Base-by-base conservation (phyloP, 78 protist species). In the Planoprotostelium fungivorum region DNA sequence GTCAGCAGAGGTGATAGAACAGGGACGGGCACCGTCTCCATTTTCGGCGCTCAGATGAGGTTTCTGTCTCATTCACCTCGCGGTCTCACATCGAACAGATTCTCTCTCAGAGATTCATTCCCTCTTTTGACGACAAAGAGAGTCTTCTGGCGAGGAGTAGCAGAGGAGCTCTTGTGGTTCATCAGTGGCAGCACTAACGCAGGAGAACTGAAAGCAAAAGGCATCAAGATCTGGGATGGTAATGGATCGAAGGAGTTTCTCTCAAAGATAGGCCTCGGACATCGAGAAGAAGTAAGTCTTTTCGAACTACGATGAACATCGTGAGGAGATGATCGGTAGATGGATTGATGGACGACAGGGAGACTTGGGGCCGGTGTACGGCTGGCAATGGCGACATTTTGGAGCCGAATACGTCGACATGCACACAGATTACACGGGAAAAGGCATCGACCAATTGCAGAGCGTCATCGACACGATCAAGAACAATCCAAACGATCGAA, bases 371-470 rank as follows among this genome's bases (percentile, higher is more conserved):
- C 98, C 98, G 1, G 95, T 97, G 35, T 97, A 97, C 87, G 99
- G 99, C 83, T 98, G 95, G 36, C 98, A 98, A 86, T 98, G 99
- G 99, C 91, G 99, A 28, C 99, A 98, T 92, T 98, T 96, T 63
- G 99, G 99, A 28, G 98, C 99, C 0, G 83, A 87, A 87, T 98
- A 97, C 94, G 73, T 28, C 10, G 84, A 84, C 91, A 90, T 94
- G 95, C 92, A 96, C 95, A 85, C 94, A 0, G 97, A 94, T 88
- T 98, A 98, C 92, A 90, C 86, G 29, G 98, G 97, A 1, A 28
- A 87, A 93, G 96, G 97, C 37, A 90, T 94, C 29, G 98, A 96
- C 86, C 98, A 97, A 90, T 87, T 97, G 29, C 89, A 63, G 28
- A 37, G 34, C 0, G 83, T 36, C 36, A 85, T 96, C 86, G 92